Conservation (phyloP, 169 alveolate species). For the Plasmodium inui region DNA sequence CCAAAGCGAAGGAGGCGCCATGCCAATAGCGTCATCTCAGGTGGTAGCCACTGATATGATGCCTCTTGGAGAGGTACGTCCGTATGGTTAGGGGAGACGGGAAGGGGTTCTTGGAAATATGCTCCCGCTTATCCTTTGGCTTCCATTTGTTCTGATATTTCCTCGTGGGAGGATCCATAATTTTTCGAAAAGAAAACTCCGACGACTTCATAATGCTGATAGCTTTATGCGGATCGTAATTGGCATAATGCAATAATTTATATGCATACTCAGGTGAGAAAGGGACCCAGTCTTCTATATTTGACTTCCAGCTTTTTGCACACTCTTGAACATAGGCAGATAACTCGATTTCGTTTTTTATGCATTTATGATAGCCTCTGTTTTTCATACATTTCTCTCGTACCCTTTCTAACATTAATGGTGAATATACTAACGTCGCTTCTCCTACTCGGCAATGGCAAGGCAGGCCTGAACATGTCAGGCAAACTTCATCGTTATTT, state of each 20-base stretch:
- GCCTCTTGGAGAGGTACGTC: slow-evolving; percentile 83
- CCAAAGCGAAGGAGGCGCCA: background rate
- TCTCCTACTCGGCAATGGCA: slow-evolving; percentile 65
- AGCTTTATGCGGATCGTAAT: slow-evolving; percentile 90
- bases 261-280: slow-evolving; percentile 91
- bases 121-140: slow-evolving; percentile 90
- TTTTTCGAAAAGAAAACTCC: slow-evolving; percentile 71
- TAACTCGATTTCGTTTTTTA: slow-evolving; percentile 77
- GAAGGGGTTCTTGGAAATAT: slow-evolving; percentile 83
- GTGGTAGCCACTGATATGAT: slow-evolving; percentile 75
- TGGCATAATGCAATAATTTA: slow-evolving; percentile 89
- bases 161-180: slow-evolving; percentile 90
- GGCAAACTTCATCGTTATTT: slow-evolving; percentile 28
- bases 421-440: slow-evolving; percentile 70
- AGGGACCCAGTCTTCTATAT: slow-evolving; percentile 90
- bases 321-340: slow-evolving; percentile 88
- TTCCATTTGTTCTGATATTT: slow-evolving; percentile 91
- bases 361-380: slow-evolving; percentile 70
- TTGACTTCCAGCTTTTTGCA: slow-evolving; percentile 89
- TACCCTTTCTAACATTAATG: slow-evolving; percentile 64
- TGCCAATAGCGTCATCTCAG: slow-evolving; percentile 2
- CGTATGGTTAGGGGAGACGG: slow-evolving; percentile 86
- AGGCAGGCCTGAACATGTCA: slow-evolving; percentile 57
- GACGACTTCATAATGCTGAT: slow-evolving; percentile 82
- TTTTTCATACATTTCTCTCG: slow-evolving; percentile 54